Evolutionary conservation across 1,139 yeast genomes (phyloP).

Genomic region (Geotrichum siamense): DNA sequence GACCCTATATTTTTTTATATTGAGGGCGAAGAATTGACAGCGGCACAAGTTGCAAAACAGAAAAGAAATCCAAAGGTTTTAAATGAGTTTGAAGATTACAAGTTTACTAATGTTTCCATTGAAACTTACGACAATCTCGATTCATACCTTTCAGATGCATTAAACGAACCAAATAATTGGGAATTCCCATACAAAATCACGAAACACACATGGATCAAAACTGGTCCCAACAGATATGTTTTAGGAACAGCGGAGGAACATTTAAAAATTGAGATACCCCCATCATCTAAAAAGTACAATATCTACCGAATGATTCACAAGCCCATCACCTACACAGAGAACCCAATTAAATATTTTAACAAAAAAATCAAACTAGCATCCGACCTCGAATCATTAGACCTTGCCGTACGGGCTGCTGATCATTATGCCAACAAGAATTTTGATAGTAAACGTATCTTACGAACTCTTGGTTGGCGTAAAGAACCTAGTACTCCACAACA

Average conservation of each 20-base stretch:
- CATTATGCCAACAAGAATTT: background rate
- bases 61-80: background rate
- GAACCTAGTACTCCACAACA: background rate
- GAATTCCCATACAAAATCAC: background rate
- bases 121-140: slow-evolving; percentile 6
- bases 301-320: background rate
- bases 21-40: background rate
- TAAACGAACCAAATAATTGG: background rate
- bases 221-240: background rate
- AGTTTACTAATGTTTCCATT: background rate
- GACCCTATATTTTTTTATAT: slow-evolving; percentile 25
- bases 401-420: background rate
- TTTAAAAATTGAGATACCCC: background rate
- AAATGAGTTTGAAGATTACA: background rate
- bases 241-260: background rate
- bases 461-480: background rate
- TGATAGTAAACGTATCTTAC: background rate
- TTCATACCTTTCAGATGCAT: background rate
- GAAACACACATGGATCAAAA: background rate
- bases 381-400: background rate
- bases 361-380: background rate
- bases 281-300: background rate
- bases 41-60: background rate
- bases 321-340: background rate
- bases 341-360: background rate